These are phyloP conservation scores for Elsinoe perseae DNA, from an alignment of 2,329 filamentous ascomycete species.

Conservation along the genomic window DNA sequence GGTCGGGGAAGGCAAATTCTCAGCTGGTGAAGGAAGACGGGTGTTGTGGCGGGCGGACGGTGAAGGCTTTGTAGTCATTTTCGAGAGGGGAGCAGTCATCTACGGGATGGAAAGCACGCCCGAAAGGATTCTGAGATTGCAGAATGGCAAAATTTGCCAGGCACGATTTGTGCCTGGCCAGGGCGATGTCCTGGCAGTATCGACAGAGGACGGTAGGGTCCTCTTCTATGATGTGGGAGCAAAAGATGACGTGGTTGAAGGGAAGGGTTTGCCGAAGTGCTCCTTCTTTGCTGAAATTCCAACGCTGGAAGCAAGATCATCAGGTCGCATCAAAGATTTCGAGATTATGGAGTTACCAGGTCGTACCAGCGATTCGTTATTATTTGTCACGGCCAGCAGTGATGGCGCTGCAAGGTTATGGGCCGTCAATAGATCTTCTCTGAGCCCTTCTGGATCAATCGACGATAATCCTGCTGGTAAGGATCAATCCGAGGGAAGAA, in stretches of 20 bases:
- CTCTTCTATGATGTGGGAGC: constrained; percentile 60
- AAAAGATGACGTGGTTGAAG: constrained; percentile 27
- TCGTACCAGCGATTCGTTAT: constrained; percentile 35
- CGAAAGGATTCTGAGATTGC: constrained; percentile 22
- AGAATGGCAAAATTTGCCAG: constrained; percentile 74
- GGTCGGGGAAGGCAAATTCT: constrained; percentile 67
- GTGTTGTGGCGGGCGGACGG: constrained; percentile 71
- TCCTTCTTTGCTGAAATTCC: constrained; percentile 66
- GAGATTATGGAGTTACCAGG: constrained; percentile 47
- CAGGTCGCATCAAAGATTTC: constrained; percentile 82
- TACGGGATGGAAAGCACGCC: constrained; percentile 62
- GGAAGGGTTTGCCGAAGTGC: constrained; percentile 39
- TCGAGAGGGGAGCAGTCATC: constrained; percentile 75
- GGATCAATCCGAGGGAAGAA: neutral
- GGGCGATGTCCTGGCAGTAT: constrained; percentile 59
- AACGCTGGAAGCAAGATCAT: constrained; percentile 58
- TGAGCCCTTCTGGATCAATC: constrained; percentile 15
- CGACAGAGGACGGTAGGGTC: constrained; percentile 84
- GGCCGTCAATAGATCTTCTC: constrained; percentile 42
- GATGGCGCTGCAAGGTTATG: constrained; percentile 80
- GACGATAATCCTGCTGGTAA: neutral
- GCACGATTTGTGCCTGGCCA: constrained; percentile 59
- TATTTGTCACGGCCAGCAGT: constrained; percentile 70
- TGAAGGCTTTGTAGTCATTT: constrained; percentile 81
- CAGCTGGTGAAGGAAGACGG: constrained; percentile 71